Percentiles rank a stretch among this genome's conserved stretches.
These are phyloP conservation scores for Cryptosporidium canis DNA, from an alignment of 169 alveolate species.

Conservation along the genomic window DNA sequence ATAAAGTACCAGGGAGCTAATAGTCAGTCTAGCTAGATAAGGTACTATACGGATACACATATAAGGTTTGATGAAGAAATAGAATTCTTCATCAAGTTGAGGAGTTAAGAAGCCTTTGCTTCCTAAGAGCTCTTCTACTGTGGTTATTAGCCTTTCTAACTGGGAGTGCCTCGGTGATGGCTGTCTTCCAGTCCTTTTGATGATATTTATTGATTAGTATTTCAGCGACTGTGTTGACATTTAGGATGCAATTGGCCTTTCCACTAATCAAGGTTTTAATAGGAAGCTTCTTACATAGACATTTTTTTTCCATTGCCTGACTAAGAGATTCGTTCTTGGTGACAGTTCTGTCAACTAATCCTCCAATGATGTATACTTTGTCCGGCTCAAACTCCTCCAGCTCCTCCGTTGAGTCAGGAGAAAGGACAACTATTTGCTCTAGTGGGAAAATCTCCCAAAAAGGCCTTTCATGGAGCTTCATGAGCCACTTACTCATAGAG, in stretches of 20 bases:
- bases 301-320: constrained; percentile 75
- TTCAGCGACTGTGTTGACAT: constrained; percentile 79
- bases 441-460: constrained; percentile 77
- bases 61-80: not conserved
- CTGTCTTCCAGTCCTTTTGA: constrained; percentile 73
- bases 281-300: constrained; percentile 74
- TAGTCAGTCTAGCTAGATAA: too few species aligned
- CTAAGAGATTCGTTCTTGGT: constrained; percentile 71
- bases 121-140: constrained; percentile 58
- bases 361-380: constrained; percentile 76
- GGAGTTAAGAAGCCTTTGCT: not conserved
- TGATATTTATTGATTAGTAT: constrained; percentile 73
- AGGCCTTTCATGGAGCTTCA: constrained; percentile 71
- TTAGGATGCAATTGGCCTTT: constrained; percentile 76
- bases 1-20: too few species aligned
- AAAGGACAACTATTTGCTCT: constrained; percentile 76
- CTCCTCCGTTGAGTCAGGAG: constrained; percentile 79
- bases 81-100: not conserved
- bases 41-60: not conserved
- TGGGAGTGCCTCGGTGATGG: constrained; percentile 37
- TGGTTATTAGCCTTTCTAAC: constrained; percentile 63
- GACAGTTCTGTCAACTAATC: constrained; percentile 78
- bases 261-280: constrained; percentile 67
- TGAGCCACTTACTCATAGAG: constrained; percentile 75
- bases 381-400: constrained; percentile 75